Evolutionary conservation across 2,329 filamentous ascomycete species (phyloP), one percentile per base, ranked within the genome.

Genomic region (Venturia carpophila): DNA sequence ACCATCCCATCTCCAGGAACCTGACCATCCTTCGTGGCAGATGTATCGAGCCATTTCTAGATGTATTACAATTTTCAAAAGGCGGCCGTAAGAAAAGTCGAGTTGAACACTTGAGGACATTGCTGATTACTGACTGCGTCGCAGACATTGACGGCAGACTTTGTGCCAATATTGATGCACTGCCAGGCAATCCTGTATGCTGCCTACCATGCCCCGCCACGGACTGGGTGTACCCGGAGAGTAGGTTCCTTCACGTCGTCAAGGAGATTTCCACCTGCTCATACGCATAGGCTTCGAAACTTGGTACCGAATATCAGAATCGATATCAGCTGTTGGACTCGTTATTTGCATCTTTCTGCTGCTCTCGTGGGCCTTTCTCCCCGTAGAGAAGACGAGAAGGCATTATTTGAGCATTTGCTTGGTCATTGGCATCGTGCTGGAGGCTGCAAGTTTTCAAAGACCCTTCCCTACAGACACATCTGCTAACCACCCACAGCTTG

Each of bases 331-430:
- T 19, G 84, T 82, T 11, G 86, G 91, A 64, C 82, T 92, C 52
- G 77, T 88, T 60, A 86, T 89, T 70, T 88, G 89, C 67, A 72
- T 86, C 19, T 93, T 94, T 72, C 79, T 97, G 65, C 79, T 97
- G 19, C 63, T 90, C 6, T 95, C 91, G 6, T 97, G 92, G 82
- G 79, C 85, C 3, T 81, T 88, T 17, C 80, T 99, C 27, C 92
- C 94, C 0, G 85, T 91, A 30, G 91, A 96, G 71, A 93, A 91
- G 79, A 97, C 94, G 7, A 86, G 91, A 72, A 87, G 92, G 64
- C 94, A 99, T 75, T 97, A 97, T 72, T 80, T 99, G 45, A 97
- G 90, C 73, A 88, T 97, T 68, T 94, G 91, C 74, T 80, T 97
- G 63, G 89, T 90, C 5, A 76, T 90, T 56, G 90, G 85, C 5